Evolutionary conservation across 805 yeast genomes (phyloP).

Genomic region (Schwanniomyces occidentalis): DNA sequence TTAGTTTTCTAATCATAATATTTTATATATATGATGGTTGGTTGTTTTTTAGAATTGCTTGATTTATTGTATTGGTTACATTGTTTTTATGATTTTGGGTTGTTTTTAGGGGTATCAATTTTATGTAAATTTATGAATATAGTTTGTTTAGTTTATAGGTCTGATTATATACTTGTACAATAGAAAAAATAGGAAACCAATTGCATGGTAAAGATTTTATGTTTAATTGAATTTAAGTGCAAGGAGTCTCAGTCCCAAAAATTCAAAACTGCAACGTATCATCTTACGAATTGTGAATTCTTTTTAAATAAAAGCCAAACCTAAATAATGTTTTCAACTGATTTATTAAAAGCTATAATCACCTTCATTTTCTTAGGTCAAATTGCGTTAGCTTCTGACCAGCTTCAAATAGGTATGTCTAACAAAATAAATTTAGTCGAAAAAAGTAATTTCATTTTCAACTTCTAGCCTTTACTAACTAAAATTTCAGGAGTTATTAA

Average conservation of each 20-base stretch:
- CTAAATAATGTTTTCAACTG: constrained; percentile 1
- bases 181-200: constrained; percentile 11
- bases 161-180: constrained; percentile 20
- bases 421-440: neutral
- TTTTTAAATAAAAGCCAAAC: too few relatives aligned
- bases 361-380: constrained; percentile 3
- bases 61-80: neutral
- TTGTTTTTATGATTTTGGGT: constrained; percentile 5
- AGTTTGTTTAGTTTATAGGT: constrained; percentile 6
- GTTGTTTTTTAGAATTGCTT: constrained; percentile 4
- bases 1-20: constrained; percentile 3
- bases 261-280: too few relatives aligned
- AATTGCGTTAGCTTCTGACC: constrained; percentile 11
- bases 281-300: too few relatives aligned
- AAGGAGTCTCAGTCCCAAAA: too few relatives aligned
- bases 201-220: too few relatives aligned
- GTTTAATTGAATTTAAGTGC: too few relatives aligned
- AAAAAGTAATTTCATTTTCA: neutral
- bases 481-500: constrained; percentile 24
- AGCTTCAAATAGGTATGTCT: constrained; percentile 28
- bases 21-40: constrained; percentile 5
- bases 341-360: neutral
- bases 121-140: constrained; percentile 8
- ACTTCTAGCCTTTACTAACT: constrained; percentile 3
- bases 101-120: constrained; percentile 4